These are phyloP conservation scores for Voacanga thouarsii DNA, from an alignment of 257 asterid species.

Conservation along the genomic window DNA sequence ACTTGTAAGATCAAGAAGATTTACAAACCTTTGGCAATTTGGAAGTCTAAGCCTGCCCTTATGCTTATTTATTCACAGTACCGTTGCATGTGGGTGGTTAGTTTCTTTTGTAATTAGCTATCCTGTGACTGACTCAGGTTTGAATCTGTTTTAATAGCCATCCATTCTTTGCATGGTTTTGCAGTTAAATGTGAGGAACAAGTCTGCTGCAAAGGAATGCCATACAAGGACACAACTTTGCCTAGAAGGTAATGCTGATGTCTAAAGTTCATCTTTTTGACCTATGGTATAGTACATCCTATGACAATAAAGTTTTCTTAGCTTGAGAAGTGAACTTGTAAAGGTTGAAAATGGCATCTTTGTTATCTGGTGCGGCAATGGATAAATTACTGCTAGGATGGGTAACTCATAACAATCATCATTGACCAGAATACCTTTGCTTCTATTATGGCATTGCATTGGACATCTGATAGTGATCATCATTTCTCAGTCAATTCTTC, in stretches of 20 bases:
- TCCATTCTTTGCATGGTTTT: conserved; percentile 20
- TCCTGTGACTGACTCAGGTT: conserved; percentile 10
- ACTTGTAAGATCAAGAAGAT: conserved; percentile 2
- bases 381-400: not conserved
- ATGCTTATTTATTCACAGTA: not conserved
- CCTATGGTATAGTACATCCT: not conserved
- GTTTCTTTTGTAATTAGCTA: not conserved
- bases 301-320: not conserved
- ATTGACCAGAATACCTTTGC: not conserved
- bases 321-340: not conserved
- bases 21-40: not conserved
- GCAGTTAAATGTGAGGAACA: conserved; percentile 90
- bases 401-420: not conserved
- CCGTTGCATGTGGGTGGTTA: not conserved
- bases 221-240: conserved; percentile 78
- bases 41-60: not conserved
- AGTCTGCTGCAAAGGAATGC: conserved; percentile 95
- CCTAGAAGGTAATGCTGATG: conserved; percentile 65
- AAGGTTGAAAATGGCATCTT: not conserved
- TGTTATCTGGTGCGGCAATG: not conserved
- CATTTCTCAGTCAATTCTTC: not conserved
- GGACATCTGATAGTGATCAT: not conserved
- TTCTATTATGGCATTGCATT: conserved; percentile 4
- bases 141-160: conserved; percentile 21
- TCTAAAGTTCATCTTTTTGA: conserved; percentile 15